These are phyloP conservation scores for Zalaria sp. DNA, from an alignment of 2,329 filamentous ascomycete species.

Conservation along the genomic window DNA sequence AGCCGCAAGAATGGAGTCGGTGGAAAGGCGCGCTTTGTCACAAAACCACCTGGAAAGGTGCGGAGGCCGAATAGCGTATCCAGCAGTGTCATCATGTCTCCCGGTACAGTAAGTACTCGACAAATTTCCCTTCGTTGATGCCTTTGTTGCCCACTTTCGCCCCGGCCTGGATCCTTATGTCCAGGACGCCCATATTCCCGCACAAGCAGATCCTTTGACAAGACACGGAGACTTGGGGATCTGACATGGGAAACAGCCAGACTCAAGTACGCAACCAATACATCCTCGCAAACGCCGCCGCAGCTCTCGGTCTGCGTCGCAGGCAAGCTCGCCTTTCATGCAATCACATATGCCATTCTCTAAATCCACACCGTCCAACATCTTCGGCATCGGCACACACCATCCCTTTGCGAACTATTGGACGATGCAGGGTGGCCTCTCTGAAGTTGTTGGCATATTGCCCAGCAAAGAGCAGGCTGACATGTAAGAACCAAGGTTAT, in stretches of 20 bases:
- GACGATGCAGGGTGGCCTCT: constrained; percentile 59
- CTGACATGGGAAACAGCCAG: no score
- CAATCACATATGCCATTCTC: constrained; percentile 63
- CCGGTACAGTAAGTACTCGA: no score
- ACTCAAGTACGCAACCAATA: no score
- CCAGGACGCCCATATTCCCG: no score
- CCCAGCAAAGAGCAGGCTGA: constrained; percentile 66
- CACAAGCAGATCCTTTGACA: no score
- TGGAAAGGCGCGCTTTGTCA: constrained; percentile 12
- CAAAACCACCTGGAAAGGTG: constrained; percentile 19
- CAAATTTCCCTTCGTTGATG: no score
- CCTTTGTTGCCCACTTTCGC: no score
- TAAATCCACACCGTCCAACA: constrained; percentile 55
- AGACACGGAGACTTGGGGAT: no score
- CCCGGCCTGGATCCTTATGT: no score
- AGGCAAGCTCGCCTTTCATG: constrained; percentile 35
- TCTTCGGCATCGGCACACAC: constrained; percentile 68
- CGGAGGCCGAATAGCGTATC: constrained; percentile 12
- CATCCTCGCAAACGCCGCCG: no score
- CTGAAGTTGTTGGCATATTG: constrained; percentile 61
- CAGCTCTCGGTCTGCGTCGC: neutral
- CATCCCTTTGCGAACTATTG: constrained; percentile 76
- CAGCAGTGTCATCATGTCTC: no score
- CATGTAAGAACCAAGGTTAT: constrained; percentile 24
- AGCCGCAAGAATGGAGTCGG: constrained; percentile 10